Percentiles rank a stretch among this genome's conserved stretches.
These are phyloP conservation scores for Cladophialophora carrionii DNA, from an alignment of 2,329 filamentous ascomycete genomes.

Conservation along the genomic window DNA sequence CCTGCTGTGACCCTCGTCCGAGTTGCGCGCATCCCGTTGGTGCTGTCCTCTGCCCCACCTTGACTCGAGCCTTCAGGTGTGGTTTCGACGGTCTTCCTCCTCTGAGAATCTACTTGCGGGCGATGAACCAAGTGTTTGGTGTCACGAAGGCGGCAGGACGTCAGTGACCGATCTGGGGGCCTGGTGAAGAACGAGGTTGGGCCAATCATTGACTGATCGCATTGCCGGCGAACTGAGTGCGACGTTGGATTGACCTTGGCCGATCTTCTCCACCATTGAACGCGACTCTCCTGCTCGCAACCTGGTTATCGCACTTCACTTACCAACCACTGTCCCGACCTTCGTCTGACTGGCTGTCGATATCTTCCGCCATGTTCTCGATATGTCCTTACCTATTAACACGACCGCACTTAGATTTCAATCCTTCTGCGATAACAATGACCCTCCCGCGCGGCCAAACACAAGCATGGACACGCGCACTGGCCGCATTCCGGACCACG, in stretches of 20 bases:
- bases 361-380: slow-evolving; percentile 34
- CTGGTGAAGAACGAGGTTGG: slow-evolving; percentile 26
- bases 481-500: slow-evolving; percentile 34
- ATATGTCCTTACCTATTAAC: slow-evolving; percentile 31
- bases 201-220: slow-evolving; percentile 28
- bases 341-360: background rate
- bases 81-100: background rate
- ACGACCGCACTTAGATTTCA: slow-evolving; percentile 31
- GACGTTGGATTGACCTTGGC: slow-evolving; percentile 3
- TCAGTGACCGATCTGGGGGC: slow-evolving; percentile 21
- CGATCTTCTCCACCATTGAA: slow-evolving; percentile 18
- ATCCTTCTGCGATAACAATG: slow-evolving; percentile 35
- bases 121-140: background rate
- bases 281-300: slow-evolving; percentile 16
- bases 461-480: slow-evolving; percentile 28
- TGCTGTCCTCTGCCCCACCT: background rate
- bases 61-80: background rate
- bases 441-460: slow-evolving; percentile 28
- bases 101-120: background rate
- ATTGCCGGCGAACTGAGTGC: slow-evolving; percentile 5
- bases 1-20: background rate
- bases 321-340: slow-evolving; percentile 3
- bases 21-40: background rate
- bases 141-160: slow-evolving; percentile 5
- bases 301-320: slow-evolving; percentile 8